A percentile compares a stretch with the other conserved stretches of the same genome.
Evolutionary conservation across 208 protist genomes (phyloP).

Genomic region (Leishmania major): DNA sequence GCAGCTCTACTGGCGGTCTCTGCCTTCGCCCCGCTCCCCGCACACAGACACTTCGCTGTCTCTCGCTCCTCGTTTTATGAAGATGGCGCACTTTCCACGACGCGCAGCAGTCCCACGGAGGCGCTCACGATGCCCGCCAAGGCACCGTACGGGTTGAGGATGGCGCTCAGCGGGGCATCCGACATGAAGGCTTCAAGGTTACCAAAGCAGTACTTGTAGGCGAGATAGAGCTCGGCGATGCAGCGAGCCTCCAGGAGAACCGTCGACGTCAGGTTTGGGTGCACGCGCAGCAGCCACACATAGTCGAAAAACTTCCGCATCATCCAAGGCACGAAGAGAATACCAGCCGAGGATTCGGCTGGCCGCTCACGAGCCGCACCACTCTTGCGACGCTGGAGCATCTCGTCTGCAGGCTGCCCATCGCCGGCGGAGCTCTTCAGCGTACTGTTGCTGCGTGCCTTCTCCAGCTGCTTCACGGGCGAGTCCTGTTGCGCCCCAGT

Average conservation of each 20-base stretch:
- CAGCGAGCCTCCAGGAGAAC: conserved; percentile 82
- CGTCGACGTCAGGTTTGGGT: conserved; percentile 74
- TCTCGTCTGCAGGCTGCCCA: background rate
- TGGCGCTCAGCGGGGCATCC: conserved; percentile 59
- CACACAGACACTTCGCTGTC: background rate
- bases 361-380: background rate
- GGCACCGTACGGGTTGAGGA: conserved; percentile 62
- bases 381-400: background rate
- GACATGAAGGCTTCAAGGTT: conserved; percentile 55
- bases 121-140: conserved; percentile 74
- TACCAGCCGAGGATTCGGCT: conserved; percentile 23
- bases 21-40: background rate
- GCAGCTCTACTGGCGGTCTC: background rate
- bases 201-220: conserved; percentile 85
- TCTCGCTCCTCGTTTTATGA: conserved; percentile 11
- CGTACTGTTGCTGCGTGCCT: background rate
- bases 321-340: conserved; percentile 74
- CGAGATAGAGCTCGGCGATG: conserved; percentile 73
- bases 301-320: conserved; percentile 84
- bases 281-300: conserved; percentile 73
- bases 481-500: background rate
- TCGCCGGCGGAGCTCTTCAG: background rate
- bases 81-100: conserved; percentile 71
- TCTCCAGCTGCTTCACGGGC: background rate
- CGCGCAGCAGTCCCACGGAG: conserved; percentile 66